Base-by-base conservation (phyloP, 768 basidiomycete species). In the Infundibulicybe gibba region DNA sequence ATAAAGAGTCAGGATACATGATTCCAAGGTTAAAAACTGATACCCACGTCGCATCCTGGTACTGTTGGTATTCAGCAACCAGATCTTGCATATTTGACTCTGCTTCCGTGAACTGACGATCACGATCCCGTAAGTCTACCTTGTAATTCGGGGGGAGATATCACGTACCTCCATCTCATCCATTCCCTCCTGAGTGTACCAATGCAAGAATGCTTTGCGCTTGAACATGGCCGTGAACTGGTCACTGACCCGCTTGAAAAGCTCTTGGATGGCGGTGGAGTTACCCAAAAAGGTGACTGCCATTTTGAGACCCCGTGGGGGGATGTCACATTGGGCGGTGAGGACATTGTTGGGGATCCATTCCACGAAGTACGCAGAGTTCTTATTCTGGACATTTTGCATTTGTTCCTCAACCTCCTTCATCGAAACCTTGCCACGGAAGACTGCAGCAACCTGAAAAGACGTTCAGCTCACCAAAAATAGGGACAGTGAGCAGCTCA, bases 111-210 rank as follows among this genome's bases (percentile, higher is more conserved):
- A 97, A 93, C 81, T 84, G 55, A n/a, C 11, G 55, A 52, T 41
- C 15, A 55, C 49, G 19, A 14, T n/a, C n/a, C n/a, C n/a, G 42
- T 16, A 40, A 43, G 37, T 45, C 16, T 51, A 43, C n/a, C 15
- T 38, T 31, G 31, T 3, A 32, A 15, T 5, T 15, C 8, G 2
- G 30, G 32, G 20, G 16, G 21, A 15, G 3, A 32, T 15, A 38
- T 33, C 16, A 63, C 74, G 39, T 43, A 79, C 79, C 77, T 94
- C 90, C 90, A 93, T 91, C 79, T 93, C 92, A 64, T 94, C 95
- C 95, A 99, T 98, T 66, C 97, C 97, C 76, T 98, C 97, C 67
- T 95, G 92, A 32, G 94, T 98, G 70, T 97, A 97, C 94, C 94
- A 95, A 68, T 95, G 90, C 84, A 93, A 80, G 82, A 94, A 94